These are phyloP conservation scores for Fusarium miscanthi DNA, from an alignment of 2,329 filamentous ascomycete genomes.

Conservation along the genomic window DNA sequence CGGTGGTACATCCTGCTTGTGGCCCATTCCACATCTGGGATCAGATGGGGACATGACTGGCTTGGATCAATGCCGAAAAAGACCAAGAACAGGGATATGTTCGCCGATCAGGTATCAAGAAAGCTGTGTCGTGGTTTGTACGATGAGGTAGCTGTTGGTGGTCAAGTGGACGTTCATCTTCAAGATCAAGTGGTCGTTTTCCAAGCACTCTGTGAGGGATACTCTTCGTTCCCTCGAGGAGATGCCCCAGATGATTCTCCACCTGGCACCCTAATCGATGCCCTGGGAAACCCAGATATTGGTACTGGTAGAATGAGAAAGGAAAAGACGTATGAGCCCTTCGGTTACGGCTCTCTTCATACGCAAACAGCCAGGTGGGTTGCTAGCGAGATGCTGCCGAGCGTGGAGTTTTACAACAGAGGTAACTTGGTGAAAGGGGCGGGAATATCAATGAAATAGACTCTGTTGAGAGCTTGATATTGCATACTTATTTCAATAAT, in stretches of 20 bases:
- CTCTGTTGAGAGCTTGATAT: neutral
- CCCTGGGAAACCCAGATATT: conserved; percentile 46
- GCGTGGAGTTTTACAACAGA: conserved; percentile 61
- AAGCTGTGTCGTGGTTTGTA: conserved; percentile 59
- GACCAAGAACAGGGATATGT: conserved; percentile 41
- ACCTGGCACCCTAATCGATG: conserved; percentile 42
- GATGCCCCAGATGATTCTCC: conserved; percentile 27
- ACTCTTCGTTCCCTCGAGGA: conserved; percentile 58
- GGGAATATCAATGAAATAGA: conserved; percentile 44
- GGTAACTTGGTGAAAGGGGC: conserved; percentile 62
- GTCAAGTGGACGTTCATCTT: conserved; percentile 66
- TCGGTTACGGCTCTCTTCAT: conserved; percentile 67
- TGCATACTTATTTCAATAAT: neutral
- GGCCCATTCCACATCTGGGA: conserved; percentile 58
- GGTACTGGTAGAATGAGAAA: conserved; percentile 48
- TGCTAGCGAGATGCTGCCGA: conserved; percentile 61
- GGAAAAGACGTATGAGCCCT: conserved; percentile 61
- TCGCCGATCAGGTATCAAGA: conserved; percentile 56
- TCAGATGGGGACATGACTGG: conserved; percentile 63
- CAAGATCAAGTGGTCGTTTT: conserved; percentile 72
- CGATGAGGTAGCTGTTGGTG: conserved; percentile 56
- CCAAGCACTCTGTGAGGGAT: conserved; percentile 66
- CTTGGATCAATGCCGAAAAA: conserved; percentile 57
- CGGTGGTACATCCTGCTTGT: conserved; percentile 69
- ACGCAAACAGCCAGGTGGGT: conserved; percentile 72